Percentiles rank a stretch among this genome's conserved stretches.
These are phyloP conservation scores for Monilinia fructicola DNA, from an alignment of 2,329 filamentous ascomycete genomes.

Conservation along the genomic window DNA sequence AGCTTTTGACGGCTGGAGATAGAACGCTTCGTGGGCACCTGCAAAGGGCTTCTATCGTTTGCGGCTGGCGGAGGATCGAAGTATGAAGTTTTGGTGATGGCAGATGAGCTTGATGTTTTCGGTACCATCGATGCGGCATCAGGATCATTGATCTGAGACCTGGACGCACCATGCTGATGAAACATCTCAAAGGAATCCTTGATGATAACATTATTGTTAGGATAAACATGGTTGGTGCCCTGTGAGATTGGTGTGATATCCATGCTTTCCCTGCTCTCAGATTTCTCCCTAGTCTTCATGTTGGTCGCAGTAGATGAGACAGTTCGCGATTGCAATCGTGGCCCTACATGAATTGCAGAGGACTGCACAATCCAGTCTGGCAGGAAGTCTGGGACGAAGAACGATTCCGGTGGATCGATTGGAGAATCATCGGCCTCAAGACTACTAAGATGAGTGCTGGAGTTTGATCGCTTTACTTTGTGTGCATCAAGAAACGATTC, in stretches of 20 bases:
- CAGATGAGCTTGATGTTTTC: not conserved
- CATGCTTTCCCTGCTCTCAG: not conserved
- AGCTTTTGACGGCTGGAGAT: not conserved
- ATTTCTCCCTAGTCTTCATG: not conserved
- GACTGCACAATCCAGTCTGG: not conserved
- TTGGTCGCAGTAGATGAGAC: not conserved
- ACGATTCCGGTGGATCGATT: not conserved
- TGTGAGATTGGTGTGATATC: not conserved
- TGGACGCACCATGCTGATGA: not conserved
- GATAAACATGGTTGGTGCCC: not conserved
- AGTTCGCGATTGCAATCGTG: too few relatives aligned
- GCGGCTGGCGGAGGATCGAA: not conserved
- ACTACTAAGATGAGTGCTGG: not conserved
- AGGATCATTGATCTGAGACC: fast-evolving
- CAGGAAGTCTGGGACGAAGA: not conserved
- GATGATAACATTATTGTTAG: not conserved
- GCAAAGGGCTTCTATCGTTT: not conserved
- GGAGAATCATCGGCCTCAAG: not conserved
- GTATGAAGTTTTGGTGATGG: not conserved
- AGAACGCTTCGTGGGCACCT: not conserved
- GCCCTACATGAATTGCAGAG: not conserved
- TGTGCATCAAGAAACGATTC: not conserved
- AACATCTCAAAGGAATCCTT: not conserved
- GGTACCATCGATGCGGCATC: not conserved
- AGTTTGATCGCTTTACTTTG: not conserved